Base-by-base conservation (phyloP, 768 basidiomycete genomes). In the Suillus tomentosus region DNA sequence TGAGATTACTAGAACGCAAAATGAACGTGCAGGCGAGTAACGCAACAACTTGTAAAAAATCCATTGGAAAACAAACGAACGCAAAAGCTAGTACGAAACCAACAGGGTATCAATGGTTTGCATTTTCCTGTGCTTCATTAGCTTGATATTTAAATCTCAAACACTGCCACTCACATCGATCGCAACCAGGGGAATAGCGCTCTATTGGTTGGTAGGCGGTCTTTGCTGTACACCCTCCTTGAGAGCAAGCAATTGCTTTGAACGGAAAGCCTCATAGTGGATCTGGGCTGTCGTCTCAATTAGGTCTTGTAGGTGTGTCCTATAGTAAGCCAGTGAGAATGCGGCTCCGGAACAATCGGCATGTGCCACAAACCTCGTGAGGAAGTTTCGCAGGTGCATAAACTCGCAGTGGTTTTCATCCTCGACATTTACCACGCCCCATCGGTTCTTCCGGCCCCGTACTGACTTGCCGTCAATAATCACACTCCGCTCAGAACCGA, bases 181-280 rank as follows among this genome's bases (percentile, higher is more conserved):
- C 55, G 9, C 51, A 57, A 62, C 54, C 37, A 62, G 50, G 40
- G 55, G 61, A 60, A 60, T 27, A 17, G 8, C 39, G 13, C 15
- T 67, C 63, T 68, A 79, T 60, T 78, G 76, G 50, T 57, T 70
- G 57, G 73, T 70, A 40, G 83, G 75, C 14, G 88, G 88, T 67
- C 86, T 84, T 75, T 87, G 85, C 77, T 86, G 89, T 65, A 94
- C 94, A 45, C 92, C 92, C 79, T 99, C 96, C 84, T 99, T 99
- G 72, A 99, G 86, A 15, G 96, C 96, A 55, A 98, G 84, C 69
- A 99, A 79, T 81, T 99, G 96, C 82, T 98, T 98, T 70, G 95
- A 96, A 68, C 96, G 89, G 94, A 99, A 99, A 10, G 96, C 95
- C 82, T 99, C 96, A 77, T 99, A 99, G 80, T 99, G 96, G 76